Evolutionary conservation across 2,329 filamentous ascomycete species (phyloP), one percentile per base, ranked within the genome.

Genomic region (Beauveria sp.): DNA sequence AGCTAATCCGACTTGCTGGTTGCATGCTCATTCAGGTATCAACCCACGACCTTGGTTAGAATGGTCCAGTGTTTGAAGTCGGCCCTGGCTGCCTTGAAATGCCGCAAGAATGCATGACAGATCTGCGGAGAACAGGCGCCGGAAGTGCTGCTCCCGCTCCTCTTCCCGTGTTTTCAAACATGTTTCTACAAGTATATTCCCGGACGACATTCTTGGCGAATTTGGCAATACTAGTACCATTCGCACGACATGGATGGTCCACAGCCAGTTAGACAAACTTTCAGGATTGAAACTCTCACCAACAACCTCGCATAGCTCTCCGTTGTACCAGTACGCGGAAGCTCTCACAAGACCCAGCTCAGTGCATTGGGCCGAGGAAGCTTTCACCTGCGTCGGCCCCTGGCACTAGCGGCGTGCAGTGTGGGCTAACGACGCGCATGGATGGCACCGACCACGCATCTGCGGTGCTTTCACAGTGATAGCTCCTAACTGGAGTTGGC

Each of bases 391-490:
- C 40, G 16, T 55, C 24, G 10, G 44, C 52, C 59, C 59, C 52
- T 55, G 52, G 44, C 59, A 51, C 50, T 61, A 61, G 52, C 59
- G 50, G 22, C 43, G 62, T 30, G 18, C 43, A 30, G 28, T 61
- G 54, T 48, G 57, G 54, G 50, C 58, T 46, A 50, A 56, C 61
- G 40, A 48, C 37, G 24, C 34, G 40, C 63, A 64, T 63, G 63
- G 63, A 55, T 64, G 57, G 61, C 61, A 64, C 63, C 61, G 63
- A 53, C 61, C 61, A 64, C 20, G 46, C 40, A 34, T 59, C 48
- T 52, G 26, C n/a, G 47, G 40, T 52, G n/a, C 24, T 41, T 41
- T 59, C 47, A 59, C 40, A 40, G 26, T n/a, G 44, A 22, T 18
- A 51, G 44, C 34, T 59, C 47, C 56, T 44, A 28, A 59, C 44